phyloP scores from a whole-genome alignment of 164 flowering plant species.

The Chloranthus sessilifolius region DNA sequence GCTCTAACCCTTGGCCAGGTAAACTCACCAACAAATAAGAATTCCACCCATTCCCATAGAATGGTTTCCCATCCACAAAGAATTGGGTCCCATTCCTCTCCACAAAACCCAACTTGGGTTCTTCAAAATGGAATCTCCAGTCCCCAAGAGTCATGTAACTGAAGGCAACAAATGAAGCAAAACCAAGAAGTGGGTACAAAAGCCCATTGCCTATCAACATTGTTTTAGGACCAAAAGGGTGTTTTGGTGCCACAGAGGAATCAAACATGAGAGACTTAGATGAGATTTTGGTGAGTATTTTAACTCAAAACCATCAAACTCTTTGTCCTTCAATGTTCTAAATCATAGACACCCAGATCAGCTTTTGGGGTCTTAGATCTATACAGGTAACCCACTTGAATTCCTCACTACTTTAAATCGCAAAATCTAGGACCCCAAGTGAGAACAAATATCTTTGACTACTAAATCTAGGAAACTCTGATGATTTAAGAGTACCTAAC shows the following conservation, averaged over 20 bases:
- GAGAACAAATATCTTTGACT: background rate
- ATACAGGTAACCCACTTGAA: no score
- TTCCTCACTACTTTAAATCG: no score
- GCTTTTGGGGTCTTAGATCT: no score
- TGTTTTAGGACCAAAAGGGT: no score
- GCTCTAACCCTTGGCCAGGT: conserved; percentile 52
- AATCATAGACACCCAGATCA: conserved; percentile 4
- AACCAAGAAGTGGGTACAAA: conserved; percentile 61
- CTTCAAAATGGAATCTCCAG: conserved; percentile 20
- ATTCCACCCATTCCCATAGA: conserved; percentile 92
- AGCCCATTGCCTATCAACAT: conserved; percentile 49
- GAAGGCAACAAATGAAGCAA: conserved; percentile 59
- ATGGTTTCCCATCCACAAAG: conserved; percentile 53
- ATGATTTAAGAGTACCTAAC: background rate
- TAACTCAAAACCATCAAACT: conserved; percentile 11
- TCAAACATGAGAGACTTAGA: conserved; percentile 1
- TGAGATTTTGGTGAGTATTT: conserved; percentile 10
- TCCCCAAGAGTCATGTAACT: conserved; percentile 68
- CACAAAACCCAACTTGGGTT: conserved; percentile 52
- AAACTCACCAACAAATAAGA: conserved; percentile 82
- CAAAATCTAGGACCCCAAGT: conserved; percentile 7
- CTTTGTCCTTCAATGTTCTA: conserved; percentile 1
- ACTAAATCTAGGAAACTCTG: background rate
- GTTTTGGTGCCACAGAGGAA: background rate
- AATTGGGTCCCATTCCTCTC: conserved; percentile 74